These are phyloP conservation scores for Penicillium sp. DNA, from an alignment of 2,329 filamentous ascomycete genomes.

Conservation along the genomic window DNA sequence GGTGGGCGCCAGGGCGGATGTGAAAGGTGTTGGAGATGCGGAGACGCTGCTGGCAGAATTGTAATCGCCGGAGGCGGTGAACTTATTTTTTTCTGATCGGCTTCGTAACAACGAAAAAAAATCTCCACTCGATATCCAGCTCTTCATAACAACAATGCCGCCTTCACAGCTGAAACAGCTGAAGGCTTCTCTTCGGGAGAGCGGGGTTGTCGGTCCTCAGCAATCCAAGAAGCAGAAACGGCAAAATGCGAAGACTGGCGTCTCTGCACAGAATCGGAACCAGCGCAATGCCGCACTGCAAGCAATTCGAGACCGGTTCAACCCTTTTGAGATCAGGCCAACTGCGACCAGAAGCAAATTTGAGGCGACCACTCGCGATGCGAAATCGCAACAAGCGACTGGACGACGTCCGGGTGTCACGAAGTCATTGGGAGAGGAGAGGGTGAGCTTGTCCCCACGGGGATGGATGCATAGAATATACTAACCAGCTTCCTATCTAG, in stretches of 20 bases:
- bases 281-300: slow-evolving; percentile 76
- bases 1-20: slow-evolving; percentile 1
- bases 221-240: slow-evolving; percentile 95
- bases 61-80: slow-evolving; percentile 35
- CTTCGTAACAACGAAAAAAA: slow-evolving; percentile 28
- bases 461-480: neutral
- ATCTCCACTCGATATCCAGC: slow-evolving; percentile 26
- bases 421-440: slow-evolving; percentile 84
- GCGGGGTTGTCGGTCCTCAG: slow-evolving; percentile 86
- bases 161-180: slow-evolving; percentile 96
- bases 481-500: slow-evolving; percentile 42
- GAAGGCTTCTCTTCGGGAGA: slow-evolving; percentile 84
- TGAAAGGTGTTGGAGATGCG: slow-evolving; percentile 19
- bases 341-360: slow-evolving; percentile 79
- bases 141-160: slow-evolving; percentile 64
- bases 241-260: slow-evolving; percentile 67
- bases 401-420: slow-evolving; percentile 76
- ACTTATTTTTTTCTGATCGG: slow-evolving; percentile 28
- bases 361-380: slow-evolving; percentile 70
- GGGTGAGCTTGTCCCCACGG: slow-evolving; percentile 52
- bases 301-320: slow-evolving; percentile 92
- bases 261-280: slow-evolving; percentile 71
- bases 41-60: slow-evolving; percentile 33
- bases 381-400: slow-evolving; percentile 47
- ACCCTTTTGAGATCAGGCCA: slow-evolving; percentile 93